Conservation (phyloP, 352 stramenopile species). For the Globisporangium polare region DNA sequence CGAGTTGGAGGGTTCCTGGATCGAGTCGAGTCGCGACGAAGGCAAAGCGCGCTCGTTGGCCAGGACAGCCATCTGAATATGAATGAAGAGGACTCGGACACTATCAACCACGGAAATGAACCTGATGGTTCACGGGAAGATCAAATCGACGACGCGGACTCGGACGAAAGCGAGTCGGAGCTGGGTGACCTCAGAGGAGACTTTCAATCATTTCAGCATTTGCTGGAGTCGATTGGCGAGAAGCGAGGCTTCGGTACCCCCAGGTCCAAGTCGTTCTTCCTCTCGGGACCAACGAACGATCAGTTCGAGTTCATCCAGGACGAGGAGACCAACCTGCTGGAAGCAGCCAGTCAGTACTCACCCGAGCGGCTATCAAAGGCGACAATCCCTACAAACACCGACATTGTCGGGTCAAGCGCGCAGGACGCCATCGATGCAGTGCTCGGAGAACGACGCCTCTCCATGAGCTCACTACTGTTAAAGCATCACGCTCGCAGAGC, state of each 20-base stretch:
- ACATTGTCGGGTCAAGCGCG: background rate
- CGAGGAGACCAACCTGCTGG: conserved; percentile 11
- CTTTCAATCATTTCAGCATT: conserved; percentile 39
- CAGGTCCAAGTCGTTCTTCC: conserved; percentile 15
- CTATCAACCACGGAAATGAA: background rate
- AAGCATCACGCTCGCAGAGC: background rate
- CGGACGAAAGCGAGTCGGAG: background rate
- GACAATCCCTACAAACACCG: background rate
- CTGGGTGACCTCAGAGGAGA: conserved; percentile 9
- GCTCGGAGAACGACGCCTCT: background rate
- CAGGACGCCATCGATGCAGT: conserved; percentile 1
- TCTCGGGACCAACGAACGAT: conserved; percentile 11
- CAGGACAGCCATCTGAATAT: background rate
- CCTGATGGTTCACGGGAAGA: background rate
- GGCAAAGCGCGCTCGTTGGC: background rate
- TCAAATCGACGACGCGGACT: conserved; percentile 10
- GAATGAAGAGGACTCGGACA: background rate
- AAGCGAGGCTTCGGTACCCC: conserved; percentile 8
- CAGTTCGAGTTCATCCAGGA: conserved; percentile 18
- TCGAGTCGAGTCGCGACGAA: background rate
- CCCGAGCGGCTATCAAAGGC: background rate
- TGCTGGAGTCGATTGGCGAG: conserved; percentile 34
- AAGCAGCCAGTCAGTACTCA: background rate
- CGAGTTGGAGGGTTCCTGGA: background rate
- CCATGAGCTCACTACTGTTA: background rate